phyloP scores from a whole-genome alignment of 768 basidiomycete genomes.

The Gloeophyllum trabeum region DNA sequence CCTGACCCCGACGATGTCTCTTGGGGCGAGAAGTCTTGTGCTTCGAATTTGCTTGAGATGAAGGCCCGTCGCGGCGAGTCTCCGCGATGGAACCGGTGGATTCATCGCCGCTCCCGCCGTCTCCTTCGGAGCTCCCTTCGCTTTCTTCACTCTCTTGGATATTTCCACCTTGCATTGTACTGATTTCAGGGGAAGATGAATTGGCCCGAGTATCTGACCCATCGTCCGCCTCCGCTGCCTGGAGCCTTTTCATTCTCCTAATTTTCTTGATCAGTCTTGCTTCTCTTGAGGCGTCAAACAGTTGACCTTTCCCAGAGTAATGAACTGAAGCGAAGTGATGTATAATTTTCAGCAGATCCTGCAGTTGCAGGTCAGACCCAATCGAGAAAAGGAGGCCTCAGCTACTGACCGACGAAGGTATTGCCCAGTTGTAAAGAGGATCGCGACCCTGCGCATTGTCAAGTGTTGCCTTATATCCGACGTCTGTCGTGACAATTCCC shows the following conservation, averaged over 20 bases:
- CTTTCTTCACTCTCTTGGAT: neutral
- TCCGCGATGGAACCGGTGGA: too few relatives aligned
- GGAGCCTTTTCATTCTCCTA: slow-evolving; percentile 11
- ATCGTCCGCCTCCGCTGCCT: slow-evolving; percentile 1
- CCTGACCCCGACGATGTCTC: too few relatives aligned
- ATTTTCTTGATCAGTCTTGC: slow-evolving; percentile 32
- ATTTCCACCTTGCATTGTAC: neutral
- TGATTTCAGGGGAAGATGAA: too few relatives aligned
- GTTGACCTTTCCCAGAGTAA: slow-evolving; percentile 51
- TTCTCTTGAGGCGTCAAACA: slow-evolving; percentile 37
- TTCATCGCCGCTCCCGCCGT: neutral
- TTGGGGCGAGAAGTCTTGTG: too few relatives aligned
- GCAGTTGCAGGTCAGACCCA: slow-evolving; percentile 16
- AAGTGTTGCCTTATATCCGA: neutral
- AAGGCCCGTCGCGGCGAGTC: too few relatives aligned
- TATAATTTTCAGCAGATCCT: slow-evolving; percentile 42
- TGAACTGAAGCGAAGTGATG: slow-evolving; percentile 42
- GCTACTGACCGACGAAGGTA: slow-evolving; percentile 41
- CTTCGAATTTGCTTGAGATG: too few relatives aligned
- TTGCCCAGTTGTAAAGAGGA: neutral
- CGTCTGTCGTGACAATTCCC: neutral
- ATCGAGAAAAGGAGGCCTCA: slow-evolving; percentile 2
- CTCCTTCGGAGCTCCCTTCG: neutral
- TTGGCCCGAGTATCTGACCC: neutral
- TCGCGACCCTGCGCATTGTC: neutral